Evolutionary conservation across 202 grass and related monocot genomes (phyloP).

Genomic region (Zoysia matrella): DNA sequence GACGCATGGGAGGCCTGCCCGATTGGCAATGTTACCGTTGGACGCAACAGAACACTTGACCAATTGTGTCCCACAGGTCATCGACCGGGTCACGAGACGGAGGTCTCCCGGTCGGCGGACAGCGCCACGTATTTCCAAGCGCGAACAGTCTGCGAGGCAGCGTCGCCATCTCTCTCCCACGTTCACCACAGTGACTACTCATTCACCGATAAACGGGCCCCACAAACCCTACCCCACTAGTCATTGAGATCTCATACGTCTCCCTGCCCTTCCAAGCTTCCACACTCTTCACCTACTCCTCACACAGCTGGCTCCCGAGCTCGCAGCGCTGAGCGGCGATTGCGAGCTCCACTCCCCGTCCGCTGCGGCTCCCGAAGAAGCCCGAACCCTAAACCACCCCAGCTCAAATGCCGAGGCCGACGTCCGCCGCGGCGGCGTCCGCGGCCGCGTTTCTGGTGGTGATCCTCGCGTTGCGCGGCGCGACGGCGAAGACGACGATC

Average conservation of each 20-base stretch:
- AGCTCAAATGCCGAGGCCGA: conserved; percentile 38
- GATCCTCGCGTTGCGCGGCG: conserved; percentile 20
- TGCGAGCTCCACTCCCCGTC: not conserved
- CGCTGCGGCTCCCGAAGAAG: not conserved
- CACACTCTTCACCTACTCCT: conserved; percentile 29
- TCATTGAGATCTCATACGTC: not conserved
- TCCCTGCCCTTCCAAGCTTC: not conserved
- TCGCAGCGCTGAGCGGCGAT: not conserved
- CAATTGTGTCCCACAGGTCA: not conserved
- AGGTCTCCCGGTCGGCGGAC: not conserved
- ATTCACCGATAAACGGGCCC: not conserved
- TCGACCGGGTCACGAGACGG: conserved; percentile 24
- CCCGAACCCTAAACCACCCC: conserved; percentile 46
- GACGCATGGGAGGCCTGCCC: no score
- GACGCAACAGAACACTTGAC: not conserved
- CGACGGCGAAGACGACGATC: conserved; percentile 73
- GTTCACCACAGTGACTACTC: not conserved
- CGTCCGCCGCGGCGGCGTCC: not conserved
- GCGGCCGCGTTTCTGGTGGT: not conserved
- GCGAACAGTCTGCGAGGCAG: not conserved
- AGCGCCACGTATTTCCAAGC: conserved; percentile 15
- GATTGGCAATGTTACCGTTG: not conserved
- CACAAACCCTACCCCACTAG: accelerated
- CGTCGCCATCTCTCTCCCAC: not conserved
- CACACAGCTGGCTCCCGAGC: not conserved